phyloP scores from a whole-genome alignment of 495 filamentous ascomycete genomes.

The Hypoxylon cercidicola region DNA sequence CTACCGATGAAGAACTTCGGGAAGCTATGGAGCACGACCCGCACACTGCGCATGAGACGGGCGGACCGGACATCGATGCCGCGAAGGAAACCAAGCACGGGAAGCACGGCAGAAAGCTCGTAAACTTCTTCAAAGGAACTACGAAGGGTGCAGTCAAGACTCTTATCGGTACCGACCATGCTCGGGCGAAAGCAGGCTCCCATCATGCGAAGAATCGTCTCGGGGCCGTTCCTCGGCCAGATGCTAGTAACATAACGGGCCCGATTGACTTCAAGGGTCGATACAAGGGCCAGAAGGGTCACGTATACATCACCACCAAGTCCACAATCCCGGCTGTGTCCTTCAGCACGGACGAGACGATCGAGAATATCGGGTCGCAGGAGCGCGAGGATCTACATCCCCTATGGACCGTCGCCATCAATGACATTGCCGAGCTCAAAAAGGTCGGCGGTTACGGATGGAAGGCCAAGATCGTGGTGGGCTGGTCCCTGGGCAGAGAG shows the following conservation, averaged over 20 bases:
- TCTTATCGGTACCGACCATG: constrained; percentile 73
- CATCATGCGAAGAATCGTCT: constrained; percentile 75
- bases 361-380: constrained; percentile 58
- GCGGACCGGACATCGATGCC: constrained; percentile 62
- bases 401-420: constrained; percentile 63
- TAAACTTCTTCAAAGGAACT: constrained; percentile 75
- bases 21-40: constrained; percentile 57
- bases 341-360: constrained; percentile 60
- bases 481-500: constrained; percentile 79
- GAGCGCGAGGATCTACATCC: constrained; percentile 64
- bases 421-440: constrained; percentile 70
- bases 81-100: constrained; percentile 46
- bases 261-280: constrained; percentile 81
- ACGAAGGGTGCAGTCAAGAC: constrained; percentile 74
- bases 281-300: constrained; percentile 76
- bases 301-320: constrained; percentile 72
- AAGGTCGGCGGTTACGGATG: constrained; percentile 89
- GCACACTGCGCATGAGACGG: constrained; percentile 39
- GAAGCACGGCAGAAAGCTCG: constrained; percentile 62
- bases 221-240: constrained; percentile 68
- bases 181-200: constrained; percentile 73
- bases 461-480: constrained; percentile 89
- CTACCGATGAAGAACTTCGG: constrained; percentile 54
- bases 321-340: constrained; percentile 68
- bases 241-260: constrained; percentile 60